Evolutionary conservation across 352 stramenopile species (phyloP).

Genomic region (Phytophthora litchii): DNA sequence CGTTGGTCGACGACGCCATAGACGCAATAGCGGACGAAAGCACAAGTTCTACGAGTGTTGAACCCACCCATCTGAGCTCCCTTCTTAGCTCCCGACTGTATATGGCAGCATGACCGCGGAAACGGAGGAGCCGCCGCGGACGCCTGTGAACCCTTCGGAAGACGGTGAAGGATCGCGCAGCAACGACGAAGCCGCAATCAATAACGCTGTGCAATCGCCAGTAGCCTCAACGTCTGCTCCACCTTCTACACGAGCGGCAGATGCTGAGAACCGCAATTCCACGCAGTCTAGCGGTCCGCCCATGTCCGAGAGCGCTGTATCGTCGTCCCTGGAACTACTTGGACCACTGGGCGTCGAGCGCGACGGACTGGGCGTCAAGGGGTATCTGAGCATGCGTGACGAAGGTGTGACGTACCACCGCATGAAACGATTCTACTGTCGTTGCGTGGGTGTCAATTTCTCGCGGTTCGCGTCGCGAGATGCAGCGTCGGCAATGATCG

Average conservation of each 20-base stretch:
- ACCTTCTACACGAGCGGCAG: constrained; percentile 17
- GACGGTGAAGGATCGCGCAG: constrained; percentile 30
- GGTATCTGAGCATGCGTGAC: constrained; percentile 81
- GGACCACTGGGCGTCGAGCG: constrained; percentile 48
- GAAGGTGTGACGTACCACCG: constrained; percentile 85
- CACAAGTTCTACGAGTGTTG: constrained; percentile 13
- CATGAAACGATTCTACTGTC: constrained; percentile 88
- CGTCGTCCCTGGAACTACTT: constrained; percentile 33
- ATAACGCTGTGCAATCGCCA: constrained; percentile 24
- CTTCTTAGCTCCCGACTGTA: constrained; percentile 2
- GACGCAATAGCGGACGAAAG: constrained; percentile 4
- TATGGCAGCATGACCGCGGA: constrained; percentile 35
- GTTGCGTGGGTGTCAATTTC: constrained; percentile 82
- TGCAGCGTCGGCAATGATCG: constrained; percentile 57
- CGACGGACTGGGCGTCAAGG: constrained; percentile 76
- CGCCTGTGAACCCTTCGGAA: constrained; percentile 20
- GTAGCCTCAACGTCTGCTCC: constrained; percentile 15
- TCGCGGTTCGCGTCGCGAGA: constrained; percentile 74
- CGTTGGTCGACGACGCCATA: constrained; percentile 15
- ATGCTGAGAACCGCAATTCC: constrained; percentile 24
- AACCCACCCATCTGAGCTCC: background rate
- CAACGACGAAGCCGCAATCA: constrained; percentile 11
- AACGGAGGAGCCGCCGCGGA: constrained; percentile 21
- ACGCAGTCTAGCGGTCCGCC: constrained; percentile 14
- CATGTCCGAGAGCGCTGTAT: constrained; percentile 34